These are phyloP conservation scores for Ceratocystis destructans DNA, from an alignment of 2,329 filamentous ascomycete genomes.

Conservation along the genomic window DNA sequence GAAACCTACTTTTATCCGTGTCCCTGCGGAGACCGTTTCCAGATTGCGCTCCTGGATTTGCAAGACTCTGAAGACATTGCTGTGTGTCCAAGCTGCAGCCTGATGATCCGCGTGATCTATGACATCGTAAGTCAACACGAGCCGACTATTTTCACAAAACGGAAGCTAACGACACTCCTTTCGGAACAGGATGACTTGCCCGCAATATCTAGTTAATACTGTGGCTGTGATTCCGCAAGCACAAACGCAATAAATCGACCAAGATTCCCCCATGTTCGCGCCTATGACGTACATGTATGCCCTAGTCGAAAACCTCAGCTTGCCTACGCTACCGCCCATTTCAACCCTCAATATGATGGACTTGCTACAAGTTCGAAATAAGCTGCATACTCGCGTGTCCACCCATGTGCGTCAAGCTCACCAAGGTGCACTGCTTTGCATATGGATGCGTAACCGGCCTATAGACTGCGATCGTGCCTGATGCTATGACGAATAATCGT, in stretches of 20 bases:
- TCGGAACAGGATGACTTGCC: not conserved
- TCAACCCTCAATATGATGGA: not conserved
- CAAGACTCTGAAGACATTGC: constrained; percentile 84
- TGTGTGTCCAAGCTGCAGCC: constrained; percentile 92
- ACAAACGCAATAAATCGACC: not conserved
- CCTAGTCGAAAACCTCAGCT: not conserved
- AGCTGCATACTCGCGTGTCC: too few relatives aligned
- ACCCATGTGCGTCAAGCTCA: too few relatives aligned
- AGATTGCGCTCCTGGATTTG: constrained; percentile 74
- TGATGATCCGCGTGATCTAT: constrained; percentile 93
- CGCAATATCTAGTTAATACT: not conserved
- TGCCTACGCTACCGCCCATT: not conserved
- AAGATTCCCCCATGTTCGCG: not conserved
- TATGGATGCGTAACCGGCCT: not conserved
- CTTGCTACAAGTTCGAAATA: not conserved
- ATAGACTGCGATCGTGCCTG: not conserved
- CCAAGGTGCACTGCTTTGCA: not conserved
- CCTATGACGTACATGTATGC: not conserved
- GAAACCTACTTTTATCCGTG: constrained; percentile 95
- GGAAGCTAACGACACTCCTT: not conserved
- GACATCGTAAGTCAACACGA: constrained; percentile 48
- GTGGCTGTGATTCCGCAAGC: not conserved
- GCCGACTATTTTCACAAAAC: not conserved
- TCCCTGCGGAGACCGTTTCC: constrained; percentile 92
- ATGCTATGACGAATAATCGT: not conserved